phyloP scores from a whole-genome alignment of 805 yeast species.

The Scheffersomyces ergatensis region DNA sequence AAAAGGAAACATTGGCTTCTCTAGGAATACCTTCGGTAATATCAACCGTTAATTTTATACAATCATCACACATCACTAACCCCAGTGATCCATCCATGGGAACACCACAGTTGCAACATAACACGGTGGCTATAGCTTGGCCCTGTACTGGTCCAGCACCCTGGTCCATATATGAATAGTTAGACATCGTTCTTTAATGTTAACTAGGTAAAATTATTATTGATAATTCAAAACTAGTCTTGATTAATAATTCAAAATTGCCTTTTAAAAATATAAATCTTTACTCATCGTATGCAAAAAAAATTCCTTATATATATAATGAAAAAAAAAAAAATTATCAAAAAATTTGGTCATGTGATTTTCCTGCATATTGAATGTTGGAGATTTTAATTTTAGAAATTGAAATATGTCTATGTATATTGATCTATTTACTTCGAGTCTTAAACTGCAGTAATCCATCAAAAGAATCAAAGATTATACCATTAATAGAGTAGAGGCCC shows the following conservation, averaged over 20 bases:
- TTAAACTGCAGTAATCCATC: too few species aligned
- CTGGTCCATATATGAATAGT: slow-evolving; percentile 42
- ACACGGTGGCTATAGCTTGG: slow-evolving; percentile 67
- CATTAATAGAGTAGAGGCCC: too few species aligned
- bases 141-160: slow-evolving; percentile 14
- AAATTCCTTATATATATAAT: too few species aligned
- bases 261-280: too few species aligned
- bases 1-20: slow-evolving; percentile 89
- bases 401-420: too few species aligned
- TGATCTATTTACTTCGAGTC: too few species aligned
- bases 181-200: too few species aligned
- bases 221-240: too few species aligned
- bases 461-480: too few species aligned
- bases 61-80: slow-evolving; percentile 93
- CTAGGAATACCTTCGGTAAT: slow-evolving; percentile 90
- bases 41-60: slow-evolving; percentile 90
- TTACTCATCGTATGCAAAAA: neutral
- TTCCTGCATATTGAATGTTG: neutral
- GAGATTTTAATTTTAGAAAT: too few species aligned
- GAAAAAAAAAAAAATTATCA: neutral
- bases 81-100: slow-evolving; percentile 97
- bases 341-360: neutral
- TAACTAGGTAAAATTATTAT: too few species aligned
- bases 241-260: too few species aligned
- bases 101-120: slow-evolving; percentile 97